A percentile compares a stretch with the other conserved stretches of the same genome.
Conservation (phyloP, 2,329 filamentous ascomycete species). For the Colletotrichum cordylinicola region DNA sequence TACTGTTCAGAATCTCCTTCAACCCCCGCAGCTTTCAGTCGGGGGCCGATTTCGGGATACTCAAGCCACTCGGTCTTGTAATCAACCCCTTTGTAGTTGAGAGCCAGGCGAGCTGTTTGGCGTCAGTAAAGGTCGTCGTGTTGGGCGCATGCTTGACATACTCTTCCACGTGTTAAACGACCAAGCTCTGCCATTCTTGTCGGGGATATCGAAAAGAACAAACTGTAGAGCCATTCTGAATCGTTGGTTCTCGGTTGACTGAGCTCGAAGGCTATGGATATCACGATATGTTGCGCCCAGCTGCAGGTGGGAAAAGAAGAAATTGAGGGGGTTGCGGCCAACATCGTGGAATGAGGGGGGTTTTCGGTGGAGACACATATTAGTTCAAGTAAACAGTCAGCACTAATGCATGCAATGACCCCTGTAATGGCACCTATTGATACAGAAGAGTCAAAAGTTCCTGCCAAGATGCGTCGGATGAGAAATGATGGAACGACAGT, state of each 20-base stretch:
- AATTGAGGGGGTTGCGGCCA: background rate
- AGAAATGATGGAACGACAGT: too few species aligned
- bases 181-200: constrained; percentile 56
- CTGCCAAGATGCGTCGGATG: too few species aligned
- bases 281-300: background rate
- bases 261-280: background rate
- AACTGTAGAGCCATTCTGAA: constrained; percentile 34
- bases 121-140: background rate
- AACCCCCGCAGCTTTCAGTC: constrained; percentile 50
- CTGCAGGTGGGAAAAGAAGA: background rate
- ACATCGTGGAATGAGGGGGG: background rate
- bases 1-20: constrained; percentile 47
- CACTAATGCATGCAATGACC: background rate
- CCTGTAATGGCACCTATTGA: background rate
- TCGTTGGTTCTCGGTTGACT: background rate
- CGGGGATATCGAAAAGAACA: constrained; percentile 67
- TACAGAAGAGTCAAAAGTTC: background rate
- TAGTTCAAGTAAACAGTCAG: background rate
- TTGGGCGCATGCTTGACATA: constrained; percentile 32
- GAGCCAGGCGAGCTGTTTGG: constrained; percentile 60
- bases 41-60: constrained; percentile 68
- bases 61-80: constrained; percentile 75
- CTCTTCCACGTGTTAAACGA: constrained; percentile 77
- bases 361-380: background rate
- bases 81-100: constrained; percentile 72